phyloP scores from a whole-genome alignment of 2,329 filamentous ascomycete species.

The Pochonia chlamydosporia region DNA sequence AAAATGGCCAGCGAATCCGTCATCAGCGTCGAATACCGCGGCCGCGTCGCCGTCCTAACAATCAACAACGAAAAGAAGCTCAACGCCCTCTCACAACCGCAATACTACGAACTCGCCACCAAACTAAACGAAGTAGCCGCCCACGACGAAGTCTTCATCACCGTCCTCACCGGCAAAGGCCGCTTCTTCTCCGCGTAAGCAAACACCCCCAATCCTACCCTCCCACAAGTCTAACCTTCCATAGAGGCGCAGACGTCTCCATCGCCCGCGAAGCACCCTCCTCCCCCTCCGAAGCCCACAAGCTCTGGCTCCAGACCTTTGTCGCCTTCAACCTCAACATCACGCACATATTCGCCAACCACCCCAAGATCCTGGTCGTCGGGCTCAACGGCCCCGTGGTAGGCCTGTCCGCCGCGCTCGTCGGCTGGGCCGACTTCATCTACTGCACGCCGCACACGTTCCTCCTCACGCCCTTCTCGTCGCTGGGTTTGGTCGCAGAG shows the following conservation, averaged over 20 bases:
- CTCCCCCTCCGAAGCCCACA: conserved; percentile 31
- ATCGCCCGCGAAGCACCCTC: conserved; percentile 39
- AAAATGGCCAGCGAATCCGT: conserved; percentile 12
- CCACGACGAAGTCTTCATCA: conserved; percentile 76
- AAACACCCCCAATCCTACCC: not conserved
- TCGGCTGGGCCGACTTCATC: conserved; percentile 85
- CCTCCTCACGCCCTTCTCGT: conserved; percentile 86
- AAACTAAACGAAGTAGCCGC: conserved; percentile 71
- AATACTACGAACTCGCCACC: conserved; percentile 73
- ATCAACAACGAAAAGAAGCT: conserved; percentile 83
- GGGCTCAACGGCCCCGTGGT: conserved; percentile 90
- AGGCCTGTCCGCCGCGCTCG: conserved; percentile 78
- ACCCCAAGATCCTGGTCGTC: conserved; percentile 87
- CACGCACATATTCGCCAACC: conserved; percentile 84
- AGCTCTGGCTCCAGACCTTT: conserved; percentile 63
- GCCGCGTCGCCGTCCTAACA: conserved; percentile 64
- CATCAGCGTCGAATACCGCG: conserved; percentile 33
- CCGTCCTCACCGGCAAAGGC: conserved; percentile 79
- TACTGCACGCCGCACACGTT: conserved; percentile 79
- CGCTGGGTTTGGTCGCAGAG: conserved; percentile 83
- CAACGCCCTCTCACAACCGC: conserved; percentile 66
- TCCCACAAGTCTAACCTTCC: conserved; percentile 1
- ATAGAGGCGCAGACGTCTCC: conserved; percentile 73
- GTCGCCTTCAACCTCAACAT: conserved; percentile 83
- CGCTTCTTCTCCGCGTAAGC: conserved; percentile 80